Evolutionary conservation across 148 eudicot genomes (phyloP).

Genomic region (Vaccinium myrtillus): DNA sequence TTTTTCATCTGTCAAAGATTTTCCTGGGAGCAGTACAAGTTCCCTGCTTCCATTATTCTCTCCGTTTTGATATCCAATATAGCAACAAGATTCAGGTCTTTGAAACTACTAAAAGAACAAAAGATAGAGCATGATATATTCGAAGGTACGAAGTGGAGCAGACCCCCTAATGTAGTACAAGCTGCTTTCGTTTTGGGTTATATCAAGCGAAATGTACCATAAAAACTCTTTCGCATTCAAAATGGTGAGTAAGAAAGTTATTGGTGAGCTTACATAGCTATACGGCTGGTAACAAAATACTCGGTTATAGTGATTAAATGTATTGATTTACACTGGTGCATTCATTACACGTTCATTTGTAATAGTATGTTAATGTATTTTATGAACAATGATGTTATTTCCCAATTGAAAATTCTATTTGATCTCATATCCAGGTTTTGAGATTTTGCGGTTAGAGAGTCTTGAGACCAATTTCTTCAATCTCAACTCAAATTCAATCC

Average conservation of each 20-base stretch:
- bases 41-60: background rate
- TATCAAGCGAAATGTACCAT: background rate
- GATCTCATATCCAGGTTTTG: background rate
- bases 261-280: background rate
- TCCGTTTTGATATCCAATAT: background rate
- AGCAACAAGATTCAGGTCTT: constrained; percentile 3
- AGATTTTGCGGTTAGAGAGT: background rate
- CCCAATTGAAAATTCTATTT: background rate
- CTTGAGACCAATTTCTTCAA: background rate
- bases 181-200: background rate
- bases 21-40: background rate
- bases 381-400: background rate
- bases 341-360: background rate
- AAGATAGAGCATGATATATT: background rate
- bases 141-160: background rate
- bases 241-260: background rate
- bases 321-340: background rate
- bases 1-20: background rate
- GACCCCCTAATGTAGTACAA: background rate
- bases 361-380: background rate
- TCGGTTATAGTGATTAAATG: background rate
- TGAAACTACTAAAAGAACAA: background rate
- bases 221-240: background rate
- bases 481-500: background rate
- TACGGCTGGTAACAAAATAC: background rate